Evolutionary conservation across 768 basidiomycete species (phyloP), one percentile per base, ranked within the genome.

Genomic region (Mycena capillaripes): DNA sequence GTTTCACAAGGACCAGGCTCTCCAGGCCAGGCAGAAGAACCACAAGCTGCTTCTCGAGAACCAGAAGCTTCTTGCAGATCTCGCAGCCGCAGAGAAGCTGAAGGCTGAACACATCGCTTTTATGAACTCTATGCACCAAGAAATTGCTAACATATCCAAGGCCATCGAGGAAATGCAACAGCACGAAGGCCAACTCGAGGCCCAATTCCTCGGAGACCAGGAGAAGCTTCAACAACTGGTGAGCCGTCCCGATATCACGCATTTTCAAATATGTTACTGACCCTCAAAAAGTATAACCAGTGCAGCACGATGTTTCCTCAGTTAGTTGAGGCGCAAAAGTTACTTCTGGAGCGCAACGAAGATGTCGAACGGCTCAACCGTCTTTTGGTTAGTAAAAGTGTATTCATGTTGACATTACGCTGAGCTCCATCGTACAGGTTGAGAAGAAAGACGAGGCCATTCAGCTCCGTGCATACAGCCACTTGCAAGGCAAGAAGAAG

Each of bases 141-240:
- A 61, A 30, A 48, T 71, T n/a, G 40, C 5, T 5, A 46, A 29
- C 21, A 62, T 62, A 40, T 19, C 38, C 58, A 6, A 56, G 30
- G 58, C 42, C 32, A 53, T 71, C 59, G 58, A 10, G 32, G 70
- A 66, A 27, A 0, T 71, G 58, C 66, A 66, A 50, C 40, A 62
- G 50, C 59, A 56, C 65, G 66, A 72, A 59, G 52, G 52, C 65
- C 50, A 72, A 48, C 32, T 72, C 52, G 58, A 61, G 48, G 66
- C 71, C 34, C 71, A 72, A 27, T 67, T 61, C 11, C 7, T 72
- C 8, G 59, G 44, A 42, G 71, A 72, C 59, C 71, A 72, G 46
- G 27, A 16, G 32, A 66, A 67, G 71, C 40, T 72, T 60, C 25
- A 72, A 8, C 40, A 11, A 32, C 21, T 72, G 59, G 71, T 72